Evolutionary conservation across 2,329 filamentous ascomycete genomes (phyloP).

Genomic region (Cladorrhinum sp.): DNA sequence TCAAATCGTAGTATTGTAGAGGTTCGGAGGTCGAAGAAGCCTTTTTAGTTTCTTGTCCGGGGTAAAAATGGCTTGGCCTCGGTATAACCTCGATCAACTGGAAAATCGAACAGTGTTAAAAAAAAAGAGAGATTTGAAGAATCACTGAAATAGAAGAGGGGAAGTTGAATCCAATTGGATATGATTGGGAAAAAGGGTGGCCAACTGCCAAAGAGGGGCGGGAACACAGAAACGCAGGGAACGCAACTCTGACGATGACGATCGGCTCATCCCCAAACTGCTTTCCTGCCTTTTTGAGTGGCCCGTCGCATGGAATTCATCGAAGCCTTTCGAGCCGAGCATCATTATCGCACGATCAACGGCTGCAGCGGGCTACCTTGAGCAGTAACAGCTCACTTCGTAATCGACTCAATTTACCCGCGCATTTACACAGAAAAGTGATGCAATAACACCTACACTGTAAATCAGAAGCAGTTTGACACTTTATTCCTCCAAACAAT

Average conservation of each 20-base stretch:
- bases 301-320: constrained; percentile 8
- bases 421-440: background rate
- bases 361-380: background rate
- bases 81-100: background rate
- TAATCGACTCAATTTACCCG: constrained; percentile 8
- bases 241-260: constrained; percentile 28
- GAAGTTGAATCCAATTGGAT: background rate
- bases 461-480: background rate
- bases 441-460: background rate
- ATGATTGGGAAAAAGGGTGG: constrained; percentile 12
- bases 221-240: constrained; percentile 12
- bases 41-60: background rate
- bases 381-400: background rate
- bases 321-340: constrained; percentile 15
- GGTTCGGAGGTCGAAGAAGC: constrained; percentile 1
- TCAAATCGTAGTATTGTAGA: background rate
- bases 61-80: background rate
- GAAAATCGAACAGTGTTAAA: background rate
- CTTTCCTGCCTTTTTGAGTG: constrained; percentile 18
- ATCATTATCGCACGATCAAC: constrained; percentile 19
- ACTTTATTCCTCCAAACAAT: background rate
- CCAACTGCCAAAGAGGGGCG: constrained; percentile 5
- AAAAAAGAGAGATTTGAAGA: constrained; percentile 9
- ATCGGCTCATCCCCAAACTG: constrained; percentile 20
- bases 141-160: background rate